phyloP scores from a whole-genome alignment of 2,329 filamentous ascomycete genomes.

The Pseudogymnoascus sp. region DNA sequence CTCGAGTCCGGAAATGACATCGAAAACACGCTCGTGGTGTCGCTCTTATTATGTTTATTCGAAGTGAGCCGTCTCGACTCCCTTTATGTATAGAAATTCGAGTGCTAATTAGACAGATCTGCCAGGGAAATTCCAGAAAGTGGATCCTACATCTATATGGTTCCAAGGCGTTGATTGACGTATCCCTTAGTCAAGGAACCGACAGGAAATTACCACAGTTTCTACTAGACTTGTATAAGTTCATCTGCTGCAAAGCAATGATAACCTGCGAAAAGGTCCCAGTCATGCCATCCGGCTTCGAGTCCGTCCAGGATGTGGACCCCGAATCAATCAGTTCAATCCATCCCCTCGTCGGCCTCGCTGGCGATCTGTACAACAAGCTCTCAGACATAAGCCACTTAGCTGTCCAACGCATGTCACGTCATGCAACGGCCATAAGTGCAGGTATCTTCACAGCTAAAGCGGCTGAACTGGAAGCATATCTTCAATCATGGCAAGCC shows the following conservation, averaged over 20 bases:
- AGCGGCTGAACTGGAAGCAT: background rate
- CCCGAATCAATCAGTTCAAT: background rate
- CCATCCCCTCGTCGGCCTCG: conserved; percentile 9
- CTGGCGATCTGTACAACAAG: background rate
- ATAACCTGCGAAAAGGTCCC: background rate
- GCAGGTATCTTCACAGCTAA: background rate
- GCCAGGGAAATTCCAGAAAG: conserved; percentile 9
- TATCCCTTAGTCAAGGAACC: background rate
- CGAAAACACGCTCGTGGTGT: background rate
- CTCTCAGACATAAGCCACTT: conserved; percentile 1
- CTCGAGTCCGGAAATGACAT: background rate
- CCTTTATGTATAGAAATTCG: background rate
- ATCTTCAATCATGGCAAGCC: background rate
- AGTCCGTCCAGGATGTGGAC: background rate
- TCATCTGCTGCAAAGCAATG: conserved; percentile 3
- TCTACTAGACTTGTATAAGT: conserved; percentile 9
- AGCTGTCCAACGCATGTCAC: background rate
- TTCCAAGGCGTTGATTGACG: conserved; percentile 1
- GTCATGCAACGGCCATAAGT: background rate
- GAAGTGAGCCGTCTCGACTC: conserved; percentile 5
- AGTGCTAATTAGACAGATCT: conserved; percentile 7
- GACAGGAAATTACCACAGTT: background rate
- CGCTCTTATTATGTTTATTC: conserved; percentile 8
- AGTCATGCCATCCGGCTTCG: background rate
- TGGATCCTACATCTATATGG: conserved; percentile 11